These are phyloP conservation scores for Phytomonas sp. DNA, from an alignment of 208 protist genomes.

Conservation along the genomic window DNA sequence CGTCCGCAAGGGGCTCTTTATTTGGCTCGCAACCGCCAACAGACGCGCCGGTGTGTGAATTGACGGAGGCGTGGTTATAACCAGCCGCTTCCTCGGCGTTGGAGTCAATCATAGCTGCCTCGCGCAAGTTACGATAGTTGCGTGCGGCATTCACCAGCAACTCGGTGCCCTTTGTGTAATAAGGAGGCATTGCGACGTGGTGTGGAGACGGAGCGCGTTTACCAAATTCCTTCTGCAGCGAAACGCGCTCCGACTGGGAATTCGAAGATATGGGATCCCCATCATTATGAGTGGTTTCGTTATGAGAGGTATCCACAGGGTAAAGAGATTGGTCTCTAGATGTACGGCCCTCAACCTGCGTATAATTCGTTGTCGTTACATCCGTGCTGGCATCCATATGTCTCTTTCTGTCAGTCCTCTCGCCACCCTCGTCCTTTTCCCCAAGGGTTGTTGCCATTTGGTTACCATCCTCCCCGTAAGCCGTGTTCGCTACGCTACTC, in stretches of 20 bases:
- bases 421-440: background rate
- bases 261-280: background rate
- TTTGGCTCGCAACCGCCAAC: conserved; percentile 7
- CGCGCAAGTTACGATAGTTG: conserved; percentile 53
- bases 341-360: background rate
- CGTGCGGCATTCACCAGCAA: conserved; percentile 48
- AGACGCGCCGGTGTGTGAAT: background rate
- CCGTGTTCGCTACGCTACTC: background rate
- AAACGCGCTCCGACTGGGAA: background rate
- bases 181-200: conserved; percentile 12
- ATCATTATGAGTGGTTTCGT: background rate
- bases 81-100: conserved; percentile 21
- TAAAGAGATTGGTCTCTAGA: background rate
- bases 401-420: background rate
- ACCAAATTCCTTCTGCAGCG: background rate
- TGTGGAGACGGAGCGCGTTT: background rate
- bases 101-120: conserved; percentile 45
- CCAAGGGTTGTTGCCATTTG: background rate
- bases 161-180: conserved; percentile 31
- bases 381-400: background rate
- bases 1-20: conserved; percentile 1
- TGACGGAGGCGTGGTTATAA: background rate
- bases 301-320: background rate
- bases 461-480: background rate
- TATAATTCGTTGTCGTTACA: background rate